phyloP scores from a whole-genome alignment of 2,329 filamentous ascomycete genomes.

The Neopestalotiopsis sp. region DNA sequence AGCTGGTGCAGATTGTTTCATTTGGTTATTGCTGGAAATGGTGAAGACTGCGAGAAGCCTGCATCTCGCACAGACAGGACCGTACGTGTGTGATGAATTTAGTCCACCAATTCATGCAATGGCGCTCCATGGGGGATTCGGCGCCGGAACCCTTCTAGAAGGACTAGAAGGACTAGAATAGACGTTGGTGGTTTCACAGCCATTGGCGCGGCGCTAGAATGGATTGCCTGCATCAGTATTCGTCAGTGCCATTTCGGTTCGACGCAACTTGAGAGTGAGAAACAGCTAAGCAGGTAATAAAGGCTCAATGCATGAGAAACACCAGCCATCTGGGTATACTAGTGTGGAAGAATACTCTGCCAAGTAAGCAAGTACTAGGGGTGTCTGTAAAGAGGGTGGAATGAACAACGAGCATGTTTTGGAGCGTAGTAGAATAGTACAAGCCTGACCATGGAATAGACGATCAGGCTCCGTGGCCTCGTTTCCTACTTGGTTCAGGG shows the following conservation, averaged over 20 bases:
- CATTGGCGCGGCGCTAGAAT: constrained; percentile 11
- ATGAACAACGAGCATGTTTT: no score
- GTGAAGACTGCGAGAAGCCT: constrained; percentile 9
- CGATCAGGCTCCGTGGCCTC: no score
- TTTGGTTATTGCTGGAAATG: constrained; percentile 11
- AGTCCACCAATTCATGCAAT: constrained; percentile 4
- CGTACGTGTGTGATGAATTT: neutral
- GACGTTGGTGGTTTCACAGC: constrained; percentile 14
- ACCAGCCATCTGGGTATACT: neutral
- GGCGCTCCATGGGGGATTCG: neutral
- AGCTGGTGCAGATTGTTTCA: constrained; percentile 14
- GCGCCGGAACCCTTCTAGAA: constrained; percentile 17
- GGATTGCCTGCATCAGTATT: neutral
- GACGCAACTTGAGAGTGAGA: neutral
- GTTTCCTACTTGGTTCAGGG: no score
- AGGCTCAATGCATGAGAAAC: neutral
- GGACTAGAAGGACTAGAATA: constrained; percentile 17
- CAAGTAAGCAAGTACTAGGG: neutral
- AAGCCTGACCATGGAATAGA: no score
- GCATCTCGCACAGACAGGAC: constrained; percentile 12
- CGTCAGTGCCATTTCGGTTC: neutral
- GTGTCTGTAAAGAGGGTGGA: neutral
- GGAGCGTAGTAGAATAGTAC: no score
- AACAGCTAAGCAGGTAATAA: neutral
- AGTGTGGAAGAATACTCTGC: neutral